These are phyloP conservation scores for Cercospora brassicicola DNA, from an alignment of 2,329 filamentous ascomycete genomes.

Conservation along the genomic window DNA sequence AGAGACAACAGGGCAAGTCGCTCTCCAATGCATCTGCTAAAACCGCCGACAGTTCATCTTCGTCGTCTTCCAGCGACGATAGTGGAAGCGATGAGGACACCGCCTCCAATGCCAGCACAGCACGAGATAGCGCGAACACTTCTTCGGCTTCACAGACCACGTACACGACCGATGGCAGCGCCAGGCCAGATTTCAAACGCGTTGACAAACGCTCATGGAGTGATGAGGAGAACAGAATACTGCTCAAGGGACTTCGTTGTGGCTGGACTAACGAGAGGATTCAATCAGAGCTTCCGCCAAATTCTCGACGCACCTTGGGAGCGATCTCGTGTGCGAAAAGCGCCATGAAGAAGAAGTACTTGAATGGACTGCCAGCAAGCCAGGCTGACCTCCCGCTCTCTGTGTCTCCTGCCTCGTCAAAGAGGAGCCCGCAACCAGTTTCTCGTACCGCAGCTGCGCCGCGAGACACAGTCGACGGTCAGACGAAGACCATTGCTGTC, in stretches of 20 bases:
- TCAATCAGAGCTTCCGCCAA: neutral
- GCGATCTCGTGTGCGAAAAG: neutral
- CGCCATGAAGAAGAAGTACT: neutral
- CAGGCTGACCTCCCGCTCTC: no score
- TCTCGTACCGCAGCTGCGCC: no score
- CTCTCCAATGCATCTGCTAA: neutral
- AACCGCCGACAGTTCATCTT: no score
- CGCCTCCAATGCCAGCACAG: neutral
- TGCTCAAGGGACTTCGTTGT: neutral
- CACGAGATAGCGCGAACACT: no score
- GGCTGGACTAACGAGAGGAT: neutral
- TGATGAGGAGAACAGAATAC: neutral
- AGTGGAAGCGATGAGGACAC: neutral
- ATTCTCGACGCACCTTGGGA: neutral
- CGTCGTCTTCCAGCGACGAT: neutral
- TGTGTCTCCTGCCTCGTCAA: no score
- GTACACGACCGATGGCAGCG: no score
- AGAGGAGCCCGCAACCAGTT: no score
- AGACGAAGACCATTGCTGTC: no score
- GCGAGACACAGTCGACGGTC: no score
- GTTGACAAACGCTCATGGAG: neutral
- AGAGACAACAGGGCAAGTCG: neutral
- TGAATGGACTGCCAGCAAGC: no score
- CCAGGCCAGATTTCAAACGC: no score
- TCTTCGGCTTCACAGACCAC: no score